phyloP scores from a whole-genome alignment of 1,284 basidiomycete species.

The Malassezia furfur region DNA sequence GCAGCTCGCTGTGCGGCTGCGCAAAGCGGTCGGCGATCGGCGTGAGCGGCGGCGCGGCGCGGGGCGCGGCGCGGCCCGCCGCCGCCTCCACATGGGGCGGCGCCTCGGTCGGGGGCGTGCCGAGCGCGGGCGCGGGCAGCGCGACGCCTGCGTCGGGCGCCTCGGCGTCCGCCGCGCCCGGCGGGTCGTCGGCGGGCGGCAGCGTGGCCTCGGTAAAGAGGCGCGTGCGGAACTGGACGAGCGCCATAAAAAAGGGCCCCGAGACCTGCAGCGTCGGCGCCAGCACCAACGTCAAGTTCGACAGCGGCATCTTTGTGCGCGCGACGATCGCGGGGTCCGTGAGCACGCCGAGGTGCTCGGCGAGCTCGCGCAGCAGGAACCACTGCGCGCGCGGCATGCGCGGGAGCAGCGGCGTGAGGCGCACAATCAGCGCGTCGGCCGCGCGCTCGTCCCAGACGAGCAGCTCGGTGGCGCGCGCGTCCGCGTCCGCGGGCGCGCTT shows the following conservation, averaged over 20 bases:
- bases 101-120: background rate
- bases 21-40: background rate
- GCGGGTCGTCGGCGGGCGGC: background rate
- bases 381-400: conserved; percentile 31
- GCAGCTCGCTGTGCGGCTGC: background rate
- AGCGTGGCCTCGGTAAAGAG: conserved; percentile 21
- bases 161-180: too few relatives aligned
- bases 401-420: conserved; percentile 22
- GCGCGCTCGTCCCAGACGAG: conserved; percentile 2
- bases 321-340: conserved; percentile 20
- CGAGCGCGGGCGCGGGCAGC: background rate
- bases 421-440: conserved; percentile 8
- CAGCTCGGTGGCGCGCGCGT: background rate
- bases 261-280: conserved; percentile 41
- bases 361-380: conserved; percentile 42
- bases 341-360: conserved; percentile 28
- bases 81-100: background rate
- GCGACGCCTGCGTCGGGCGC: background rate
- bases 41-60: background rate
- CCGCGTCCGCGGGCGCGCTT: background rate
- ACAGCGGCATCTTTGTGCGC: conserved; percentile 41
- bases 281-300: conserved; percentile 37
- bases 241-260: conserved; percentile 25
- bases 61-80: background rate
- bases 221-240: conserved; percentile 23